A percentile compares a stretch with the other conserved stretches of the same genome.
Evolutionary conservation across 176 grass and related monocot genomes (phyloP).

Genomic region (Juncus inflexus): DNA sequence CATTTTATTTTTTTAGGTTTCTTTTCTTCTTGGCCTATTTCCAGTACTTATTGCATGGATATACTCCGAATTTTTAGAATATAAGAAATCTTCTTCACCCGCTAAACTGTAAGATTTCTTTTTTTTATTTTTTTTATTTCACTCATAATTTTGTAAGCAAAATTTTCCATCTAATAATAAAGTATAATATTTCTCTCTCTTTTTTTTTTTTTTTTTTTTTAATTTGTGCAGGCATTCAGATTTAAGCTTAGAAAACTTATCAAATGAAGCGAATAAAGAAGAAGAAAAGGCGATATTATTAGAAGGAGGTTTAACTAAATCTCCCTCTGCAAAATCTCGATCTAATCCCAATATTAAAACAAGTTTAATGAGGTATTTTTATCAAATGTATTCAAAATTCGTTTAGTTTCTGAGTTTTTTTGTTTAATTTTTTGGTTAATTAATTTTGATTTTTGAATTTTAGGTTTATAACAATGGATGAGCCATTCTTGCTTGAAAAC

Average conservation of each 20-base stretch:
- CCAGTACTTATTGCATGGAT: conserved; percentile 62
- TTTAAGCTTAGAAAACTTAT: conserved; percentile 35
- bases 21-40: conserved; percentile 56
- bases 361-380: conserved; percentile 58
- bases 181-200: conserved; percentile 3
- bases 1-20: conserved; percentile 38
- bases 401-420: not conserved
- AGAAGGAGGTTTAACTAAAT: conserved; percentile 61
- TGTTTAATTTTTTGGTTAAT: conserved; percentile 17
- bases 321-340: conserved; percentile 40
- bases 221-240: conserved; percentile 46
- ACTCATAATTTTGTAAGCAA: not conserved
- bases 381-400: conserved; percentile 22
- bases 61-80: conserved; percentile 59
- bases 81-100: conserved; percentile 36
- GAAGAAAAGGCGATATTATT: conserved; percentile 62
- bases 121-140: not conserved
- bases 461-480: conserved; percentile 75
- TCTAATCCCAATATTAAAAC: conserved; percentile 32
- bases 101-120: conserved; percentile 53
- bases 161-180: not conserved
- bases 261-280: conserved; percentile 40
- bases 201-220: conserved; percentile 5
- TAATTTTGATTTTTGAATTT: not conserved
- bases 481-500: conserved; percentile 73